phyloP scores from a whole-genome alignment of 2,329 filamentous ascomycete genomes.

The Ilyonectria sp. region DNA sequence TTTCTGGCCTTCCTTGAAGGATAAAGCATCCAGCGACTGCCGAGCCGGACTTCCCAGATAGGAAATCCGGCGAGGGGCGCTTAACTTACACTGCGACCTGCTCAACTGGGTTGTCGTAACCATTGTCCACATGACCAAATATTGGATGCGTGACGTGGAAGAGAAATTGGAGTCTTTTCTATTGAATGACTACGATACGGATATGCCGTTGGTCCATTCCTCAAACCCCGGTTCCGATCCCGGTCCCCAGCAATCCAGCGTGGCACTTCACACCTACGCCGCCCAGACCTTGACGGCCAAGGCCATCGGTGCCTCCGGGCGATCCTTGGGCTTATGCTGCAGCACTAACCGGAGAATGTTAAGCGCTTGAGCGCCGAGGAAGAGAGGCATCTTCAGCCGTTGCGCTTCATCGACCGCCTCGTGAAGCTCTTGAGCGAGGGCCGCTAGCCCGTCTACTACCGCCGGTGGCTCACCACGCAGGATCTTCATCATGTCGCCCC shows the following conservation, averaged over 20 bases:
- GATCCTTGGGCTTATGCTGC: slow-evolving; percentile 26
- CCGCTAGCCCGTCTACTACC: slow-evolving; percentile 3
- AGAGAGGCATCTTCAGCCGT: slow-evolving; percentile 30
- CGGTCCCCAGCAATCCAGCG: not conserved
- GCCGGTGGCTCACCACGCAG: slow-evolving; percentile 17
- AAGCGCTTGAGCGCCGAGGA: slow-evolving; percentile 28
- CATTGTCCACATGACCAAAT: slow-evolving; percentile 20
- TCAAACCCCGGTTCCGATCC: slow-evolving; percentile 2
- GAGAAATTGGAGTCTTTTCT: slow-evolving; percentile 9
- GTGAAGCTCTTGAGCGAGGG: slow-evolving; percentile 17
- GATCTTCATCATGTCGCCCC: slow-evolving; percentile 24
- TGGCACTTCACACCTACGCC: slow-evolving; percentile 1
- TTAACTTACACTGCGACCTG: slow-evolving; percentile 15
- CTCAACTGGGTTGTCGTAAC: not conserved
- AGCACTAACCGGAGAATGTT: slow-evolving; percentile 32
- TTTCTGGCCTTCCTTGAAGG: slow-evolving; percentile 20
- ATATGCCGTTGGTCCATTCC: not conserved
- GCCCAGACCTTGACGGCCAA: slow-evolving; percentile 30
- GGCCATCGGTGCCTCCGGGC: slow-evolving; percentile 22
- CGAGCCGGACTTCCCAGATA: slow-evolving; percentile 24
- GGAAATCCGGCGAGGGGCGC: slow-evolving; percentile 24
- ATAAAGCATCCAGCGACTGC: not conserved
- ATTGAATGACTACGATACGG: slow-evolving; percentile 5
- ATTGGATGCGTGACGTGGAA: slow-evolving; percentile 21
- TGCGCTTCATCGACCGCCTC: slow-evolving; percentile 33